Base-by-base conservation (phyloP, 2,329 filamentous ascomycete genomes). In the Apiospora malaysiana region DNA sequence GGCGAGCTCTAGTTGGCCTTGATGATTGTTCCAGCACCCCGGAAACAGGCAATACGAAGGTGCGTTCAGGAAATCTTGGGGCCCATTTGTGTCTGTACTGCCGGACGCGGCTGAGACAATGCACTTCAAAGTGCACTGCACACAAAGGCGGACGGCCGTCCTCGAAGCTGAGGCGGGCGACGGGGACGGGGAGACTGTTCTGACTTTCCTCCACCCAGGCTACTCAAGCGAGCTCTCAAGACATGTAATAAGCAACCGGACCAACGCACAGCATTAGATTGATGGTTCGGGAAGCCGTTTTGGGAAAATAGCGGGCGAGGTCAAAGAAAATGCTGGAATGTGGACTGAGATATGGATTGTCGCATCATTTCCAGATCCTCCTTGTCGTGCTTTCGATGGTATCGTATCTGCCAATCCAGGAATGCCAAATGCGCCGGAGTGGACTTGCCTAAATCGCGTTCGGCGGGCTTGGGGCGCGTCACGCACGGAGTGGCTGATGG, bases 311-410 rank as follows among this genome's bases (percentile, higher is more conserved):
- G 56, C 32, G 43, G 66, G 25, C 32, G 25, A 27, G 25, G 43
- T 70, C 63, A 71, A 71, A 70, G 68, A 70, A 65, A 43, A n/a
- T 59, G 23, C 56, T 70, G 59, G 59, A 70, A 51, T 59, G 69
- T 45, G 32, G 32, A 63, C 56, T 63, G 56, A 40, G 27, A 40
- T 63, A 40, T 63, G 56, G 56, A 63, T 37, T 63, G 56, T 63
- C 56, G 56, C 56, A 63, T 63, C 32, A 63, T 63, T 63, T 63
- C 56, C 56, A 37, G 32, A n/a, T 40, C 1, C 32, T 63, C 56
- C 40, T 63, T 63, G 32, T 40, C 27, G 56, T 40, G 56, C 56
- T 63, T 63, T 63, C 56, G 56, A 40, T 63, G 32, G 27, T 63
- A 37, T 63, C 56, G 27, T 32, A n/a, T 63, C 56, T 63, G 56